Conservation (phyloP, 1,284 basidiomycete genomes). For the Binderoboletus segoi region DNA sequence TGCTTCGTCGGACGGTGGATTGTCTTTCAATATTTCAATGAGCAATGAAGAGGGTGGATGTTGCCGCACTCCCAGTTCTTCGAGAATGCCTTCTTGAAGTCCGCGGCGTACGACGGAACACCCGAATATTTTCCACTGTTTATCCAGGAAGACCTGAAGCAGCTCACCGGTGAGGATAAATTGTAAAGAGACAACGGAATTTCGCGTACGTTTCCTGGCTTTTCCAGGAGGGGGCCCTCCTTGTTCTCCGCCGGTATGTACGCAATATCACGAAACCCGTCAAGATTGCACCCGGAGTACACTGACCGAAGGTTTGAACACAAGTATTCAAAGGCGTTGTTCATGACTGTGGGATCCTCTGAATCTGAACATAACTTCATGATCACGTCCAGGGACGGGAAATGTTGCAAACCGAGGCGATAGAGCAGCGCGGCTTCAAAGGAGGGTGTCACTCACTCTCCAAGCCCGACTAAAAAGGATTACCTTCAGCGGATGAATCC, state of each 20-base stretch:
- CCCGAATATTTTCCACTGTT: slow-evolving; percentile 71
- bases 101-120: slow-evolving; percentile 64
- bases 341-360: slow-evolving; percentile 45
- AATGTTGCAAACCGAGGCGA: slow-evolving; percentile 70
- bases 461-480: background rate
- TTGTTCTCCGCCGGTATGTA: slow-evolving; percentile 77
- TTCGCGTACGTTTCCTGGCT: slow-evolving; percentile 64
- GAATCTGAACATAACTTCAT: slow-evolving; percentile 58
- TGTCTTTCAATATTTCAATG: slow-evolving; percentile 58
- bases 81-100: slow-evolving; percentile 47
- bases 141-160: slow-evolving; percentile 68
- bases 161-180: background rate
- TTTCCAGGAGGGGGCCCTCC: slow-evolving; percentile 49
- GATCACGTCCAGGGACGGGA: slow-evolving; percentile 69
- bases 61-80: slow-evolving; percentile 70
- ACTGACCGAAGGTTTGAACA: slow-evolving; percentile 62
- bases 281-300: slow-evolving; percentile 64
- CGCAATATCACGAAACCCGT: slow-evolving; percentile 52
- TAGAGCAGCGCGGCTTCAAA: slow-evolving; percentile 64
- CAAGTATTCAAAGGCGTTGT: slow-evolving; percentile 71
- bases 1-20: slow-evolving; percentile 56
- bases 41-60: slow-evolving; percentile 72
- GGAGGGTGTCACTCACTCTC: background rate
- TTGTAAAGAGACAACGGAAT: background rate
- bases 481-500: background rate